A percentile compares a stretch with the other conserved stretches of the same genome.
phyloP scores from a whole-genome alignment of 352 stramenopile species.

The Thraustochytrium striatum region DNA sequence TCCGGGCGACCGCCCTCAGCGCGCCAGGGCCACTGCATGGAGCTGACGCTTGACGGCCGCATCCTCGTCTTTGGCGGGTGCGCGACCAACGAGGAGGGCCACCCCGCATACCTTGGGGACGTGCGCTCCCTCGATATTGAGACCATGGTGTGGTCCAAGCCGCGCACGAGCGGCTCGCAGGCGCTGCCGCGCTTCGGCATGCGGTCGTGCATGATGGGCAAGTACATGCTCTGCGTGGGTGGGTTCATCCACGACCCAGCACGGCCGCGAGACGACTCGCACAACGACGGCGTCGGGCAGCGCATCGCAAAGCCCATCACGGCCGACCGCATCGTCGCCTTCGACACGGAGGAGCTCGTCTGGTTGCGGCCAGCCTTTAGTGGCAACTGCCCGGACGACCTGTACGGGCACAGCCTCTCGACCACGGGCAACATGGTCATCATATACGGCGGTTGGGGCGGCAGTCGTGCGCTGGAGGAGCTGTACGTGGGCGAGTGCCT shows the following conservation, averaged over 20 bases:
- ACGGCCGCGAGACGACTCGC: constrained; percentile 18
- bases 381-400: constrained; percentile 36
- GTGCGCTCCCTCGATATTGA: constrained; percentile 35
- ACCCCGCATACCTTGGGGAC: constrained; percentile 42
- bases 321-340: constrained; percentile 26
- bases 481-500: constrained; percentile 32
- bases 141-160: constrained; percentile 42
- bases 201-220: constrained; percentile 21
- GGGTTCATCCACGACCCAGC: constrained; percentile 22
- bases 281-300: constrained; percentile 10
- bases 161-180: neutral
- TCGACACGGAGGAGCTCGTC: constrained; percentile 35
- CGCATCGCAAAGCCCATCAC: constrained; percentile 27
- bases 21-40: constrained; percentile 46
- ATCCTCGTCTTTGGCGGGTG: constrained; percentile 47
- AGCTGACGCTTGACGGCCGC: constrained; percentile 45
- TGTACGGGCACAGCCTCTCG: constrained; percentile 37
- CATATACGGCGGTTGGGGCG: constrained; percentile 35
- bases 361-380: constrained; percentile 19
- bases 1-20: neutral
- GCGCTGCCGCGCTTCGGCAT: neutral
- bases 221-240: constrained; percentile 8
- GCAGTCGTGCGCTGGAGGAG: constrained; percentile 37
- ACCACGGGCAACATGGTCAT: constrained; percentile 25
- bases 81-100: constrained; percentile 2